Conservation (phyloP, 202 grass and related monocot species). For the Alloteropsis angusta region DNA sequence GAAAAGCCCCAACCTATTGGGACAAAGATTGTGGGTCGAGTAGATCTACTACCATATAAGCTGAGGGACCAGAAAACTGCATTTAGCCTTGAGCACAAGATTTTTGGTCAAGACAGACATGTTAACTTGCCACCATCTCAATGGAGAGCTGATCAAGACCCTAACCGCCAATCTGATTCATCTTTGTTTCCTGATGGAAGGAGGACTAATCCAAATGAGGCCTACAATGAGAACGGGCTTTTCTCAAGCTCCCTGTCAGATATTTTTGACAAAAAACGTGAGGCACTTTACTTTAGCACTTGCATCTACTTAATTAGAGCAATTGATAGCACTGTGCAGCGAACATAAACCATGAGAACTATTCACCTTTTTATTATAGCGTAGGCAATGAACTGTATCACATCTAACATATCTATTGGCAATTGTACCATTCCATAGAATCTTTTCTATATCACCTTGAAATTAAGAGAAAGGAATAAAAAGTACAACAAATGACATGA, state of each 20-base stretch:
- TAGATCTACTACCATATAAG: slow-evolving; percentile 35
- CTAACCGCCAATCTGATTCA: slow-evolving; percentile 40
- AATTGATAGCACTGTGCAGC: background rate
- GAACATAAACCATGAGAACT: background rate
- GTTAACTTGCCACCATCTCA: slow-evolving; percentile 36
- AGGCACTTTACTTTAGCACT: slow-evolving; percentile 21
- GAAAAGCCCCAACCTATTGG: slow-evolving; percentile 61
- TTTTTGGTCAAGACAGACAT: slow-evolving; percentile 50
- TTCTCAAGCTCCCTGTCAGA: slow-evolving; percentile 76
- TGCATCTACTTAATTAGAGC: slow-evolving; percentile 1
- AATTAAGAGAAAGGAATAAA: background rate
- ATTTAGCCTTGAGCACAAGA: slow-evolving; percentile 48
- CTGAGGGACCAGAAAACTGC: slow-evolving; percentile 52
- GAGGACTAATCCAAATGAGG: slow-evolving; percentile 38
- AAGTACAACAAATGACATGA: background rate
- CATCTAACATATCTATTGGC: background rate
- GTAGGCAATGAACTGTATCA: slow-evolving; percentile 3
- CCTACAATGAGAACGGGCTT: slow-evolving; percentile 56
- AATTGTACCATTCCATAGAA: background rate
- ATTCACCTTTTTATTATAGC: background rate
- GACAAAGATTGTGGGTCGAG: slow-evolving; percentile 24
- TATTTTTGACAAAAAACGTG: slow-evolving; percentile 76
- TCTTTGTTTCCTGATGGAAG: slow-evolving; percentile 42
- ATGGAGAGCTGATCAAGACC: slow-evolving; percentile 40
- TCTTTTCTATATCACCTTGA: background rate